A percentile compares a stretch with the other conserved stretches of the same genome.
These are phyloP conservation scores for Ogataea henricii DNA, from an alignment of 805 yeast genomes.

Conservation along the genomic window DNA sequence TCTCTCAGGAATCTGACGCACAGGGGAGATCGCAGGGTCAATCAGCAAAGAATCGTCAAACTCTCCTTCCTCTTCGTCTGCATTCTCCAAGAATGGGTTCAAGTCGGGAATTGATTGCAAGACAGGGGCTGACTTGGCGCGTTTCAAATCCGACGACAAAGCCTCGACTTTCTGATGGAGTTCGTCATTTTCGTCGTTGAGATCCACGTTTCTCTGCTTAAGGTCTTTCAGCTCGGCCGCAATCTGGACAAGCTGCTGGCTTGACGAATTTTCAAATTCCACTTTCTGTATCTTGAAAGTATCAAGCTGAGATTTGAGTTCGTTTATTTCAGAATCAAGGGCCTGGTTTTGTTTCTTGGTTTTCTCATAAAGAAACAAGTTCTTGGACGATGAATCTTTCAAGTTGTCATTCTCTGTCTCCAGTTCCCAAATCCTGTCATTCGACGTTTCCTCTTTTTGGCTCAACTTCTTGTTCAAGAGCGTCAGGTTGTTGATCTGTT, in stretches of 20 bases:
- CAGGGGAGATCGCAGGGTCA: conserved; percentile 40
- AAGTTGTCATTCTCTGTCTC: conserved; percentile 48
- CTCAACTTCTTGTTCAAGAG: conserved; percentile 36
- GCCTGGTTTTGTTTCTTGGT: conserved; percentile 39
- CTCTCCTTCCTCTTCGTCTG: conserved; percentile 34
- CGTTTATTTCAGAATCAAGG: conserved; percentile 26
- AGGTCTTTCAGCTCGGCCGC: conserved; percentile 48
- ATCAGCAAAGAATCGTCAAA: conserved; percentile 35
- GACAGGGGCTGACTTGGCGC: conserved; percentile 13
- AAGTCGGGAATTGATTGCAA: conserved; percentile 20
- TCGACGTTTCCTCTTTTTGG: conserved; percentile 48
- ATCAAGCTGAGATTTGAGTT: conserved; percentile 52
- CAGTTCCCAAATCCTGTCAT: conserved; percentile 66
- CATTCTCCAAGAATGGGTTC: conserved; percentile 6
- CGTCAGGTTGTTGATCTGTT: conserved; percentile 38
- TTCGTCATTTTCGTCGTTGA: conserved; percentile 70
- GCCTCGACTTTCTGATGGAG: conserved; percentile 43
- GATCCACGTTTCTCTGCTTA: conserved; percentile 52
- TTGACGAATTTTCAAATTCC: conserved; percentile 42
- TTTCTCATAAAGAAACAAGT: conserved; percentile 43
- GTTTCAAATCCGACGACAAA: conserved; percentile 9
- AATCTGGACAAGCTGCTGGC: conserved; percentile 38
- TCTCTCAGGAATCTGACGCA: conserved; percentile 39
- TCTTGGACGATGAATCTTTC: conserved; percentile 44
- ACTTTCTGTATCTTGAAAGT: conserved; percentile 42